Conservation (phyloP, 805 yeast species). For the Yarrowia keelungensis region DNA sequence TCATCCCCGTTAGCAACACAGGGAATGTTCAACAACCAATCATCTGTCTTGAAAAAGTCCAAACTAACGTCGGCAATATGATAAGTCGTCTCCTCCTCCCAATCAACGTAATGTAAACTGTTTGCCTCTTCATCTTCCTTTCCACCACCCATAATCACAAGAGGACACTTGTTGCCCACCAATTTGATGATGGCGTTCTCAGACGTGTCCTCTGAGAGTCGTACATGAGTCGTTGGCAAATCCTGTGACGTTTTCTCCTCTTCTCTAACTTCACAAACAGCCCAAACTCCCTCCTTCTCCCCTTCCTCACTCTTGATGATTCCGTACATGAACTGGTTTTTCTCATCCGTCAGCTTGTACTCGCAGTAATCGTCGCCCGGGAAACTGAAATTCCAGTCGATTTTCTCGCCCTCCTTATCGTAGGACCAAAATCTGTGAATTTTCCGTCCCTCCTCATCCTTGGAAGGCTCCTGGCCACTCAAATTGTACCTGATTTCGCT, state of each 20-base stretch:
- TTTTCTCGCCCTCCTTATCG: background rate
- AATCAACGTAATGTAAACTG: conserved; percentile 4
- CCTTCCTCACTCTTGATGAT: conserved; percentile 3
- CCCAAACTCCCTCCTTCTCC: conserved; percentile 2
- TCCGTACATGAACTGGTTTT: conserved; percentile 8
- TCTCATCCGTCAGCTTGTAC: conserved; percentile 20
- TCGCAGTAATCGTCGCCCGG: conserved; percentile 15
- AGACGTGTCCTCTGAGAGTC: background rate
- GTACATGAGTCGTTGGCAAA: background rate
- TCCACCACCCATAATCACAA: conserved; percentile 12
- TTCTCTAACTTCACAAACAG: background rate
- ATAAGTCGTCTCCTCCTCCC: background rate
- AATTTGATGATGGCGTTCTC: conserved; percentile 16
- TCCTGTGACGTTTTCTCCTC: conserved; percentile 1
- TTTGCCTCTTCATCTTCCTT: conserved; percentile 4
- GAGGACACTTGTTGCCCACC: conserved; percentile 2
- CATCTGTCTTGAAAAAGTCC: conserved; percentile 15
- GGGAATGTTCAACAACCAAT: conserved; percentile 10
- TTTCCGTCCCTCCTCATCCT: background rate
- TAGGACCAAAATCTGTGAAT: conserved; percentile 22
- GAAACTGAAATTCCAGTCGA: conserved; percentile 10
- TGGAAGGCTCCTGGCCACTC: background rate
- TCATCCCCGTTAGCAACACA: conserved; percentile 3
- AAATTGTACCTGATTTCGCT: conserved; percentile 22
- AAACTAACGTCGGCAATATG: conserved; percentile 12